Evolutionary conservation across 148 eudicot species (phyloP), one percentile per base, ranked within the genome.

Genomic region (Camellia lanceoleosa): DNA sequence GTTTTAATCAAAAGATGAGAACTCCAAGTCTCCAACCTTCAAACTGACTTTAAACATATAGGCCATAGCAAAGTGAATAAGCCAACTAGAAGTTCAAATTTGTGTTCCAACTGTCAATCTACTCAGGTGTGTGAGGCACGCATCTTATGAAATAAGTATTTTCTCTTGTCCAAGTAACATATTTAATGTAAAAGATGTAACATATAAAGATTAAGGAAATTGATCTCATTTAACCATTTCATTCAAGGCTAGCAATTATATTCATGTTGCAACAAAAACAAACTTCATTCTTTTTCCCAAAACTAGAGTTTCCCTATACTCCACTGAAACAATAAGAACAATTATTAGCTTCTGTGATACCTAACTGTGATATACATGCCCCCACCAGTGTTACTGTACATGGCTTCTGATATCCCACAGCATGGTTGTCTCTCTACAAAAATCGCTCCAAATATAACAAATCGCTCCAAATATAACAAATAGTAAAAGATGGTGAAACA

Each of bases 241-340:
- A 15, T 77, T 77, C 71, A 66, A 30, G 23, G 16, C 9, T 68
- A 68, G 23, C 74, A 65, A 38, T 46, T 81, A 30, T 44, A 74
- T 23, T 6, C 47, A 80, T 43, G 73, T 15, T 5, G 74, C 23
- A 68, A 56, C 41, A 59, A 19, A 54, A 78, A 20, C 63, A 74
- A 59, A 46, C 49, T 41, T 66, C 20, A 77, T 52, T 4, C 0
- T 65, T 51, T 38, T 64, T 51, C 18, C 16, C 49, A 51, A 13
- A 15, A 49, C 61, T 51, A 65, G 11, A 65, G 16, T 51, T 77
- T 30, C 42, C 44, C 54, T 4, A 14, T 16, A 7, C 60, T 63
- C 46, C 61, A 65, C 55, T 19, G 7, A 9, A 58, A 54, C 56
- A 64, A 23, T 16, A 72, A 72, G 1, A 61, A 14, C 68, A 0